These are phyloP conservation scores for Ramaria sp. DNA, from an alignment of 768 basidiomycete genomes.

Conservation along the genomic window DNA sequence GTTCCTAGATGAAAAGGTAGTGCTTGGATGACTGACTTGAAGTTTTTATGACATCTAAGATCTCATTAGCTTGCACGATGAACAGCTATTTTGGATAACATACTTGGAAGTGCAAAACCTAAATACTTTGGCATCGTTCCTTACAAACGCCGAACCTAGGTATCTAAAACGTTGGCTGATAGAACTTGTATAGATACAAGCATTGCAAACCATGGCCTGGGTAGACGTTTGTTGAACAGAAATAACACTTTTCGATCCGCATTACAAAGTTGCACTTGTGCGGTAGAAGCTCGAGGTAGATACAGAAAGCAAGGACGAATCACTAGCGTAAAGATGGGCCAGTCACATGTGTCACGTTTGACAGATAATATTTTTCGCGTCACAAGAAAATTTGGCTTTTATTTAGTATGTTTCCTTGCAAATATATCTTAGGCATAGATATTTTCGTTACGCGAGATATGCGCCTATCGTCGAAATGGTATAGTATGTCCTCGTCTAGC, in stretches of 20 bases:
- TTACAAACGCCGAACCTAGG: conserved; percentile 84
- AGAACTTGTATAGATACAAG: not conserved
- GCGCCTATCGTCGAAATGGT: no score
- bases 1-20: not conserved
- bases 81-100: conserved; percentile 17
- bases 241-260: conserved; percentile 98
- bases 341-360: no score
- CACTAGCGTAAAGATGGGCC: no score
- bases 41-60: conserved; percentile 92
- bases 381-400: no score
- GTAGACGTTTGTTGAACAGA: conserved; percentile 94
- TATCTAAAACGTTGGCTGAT: not conserved
- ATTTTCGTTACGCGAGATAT: no score
- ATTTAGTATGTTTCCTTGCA: no score
- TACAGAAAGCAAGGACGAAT: no score
- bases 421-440: no score
- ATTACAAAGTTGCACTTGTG: conserved; percentile 27
- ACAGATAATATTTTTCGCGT: no score
- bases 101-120: conserved; percentile 97
- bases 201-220: conserved; percentile 75
- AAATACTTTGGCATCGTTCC: conserved; percentile 97
- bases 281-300: no score
- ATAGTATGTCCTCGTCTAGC: conserved; percentile 61
- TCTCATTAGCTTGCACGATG: conserved; percentile 11
- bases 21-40: conserved; percentile 56